Conservation (phyloP, 192 early-diverging fungal genomes). For the Coemansia sp. region DNA sequence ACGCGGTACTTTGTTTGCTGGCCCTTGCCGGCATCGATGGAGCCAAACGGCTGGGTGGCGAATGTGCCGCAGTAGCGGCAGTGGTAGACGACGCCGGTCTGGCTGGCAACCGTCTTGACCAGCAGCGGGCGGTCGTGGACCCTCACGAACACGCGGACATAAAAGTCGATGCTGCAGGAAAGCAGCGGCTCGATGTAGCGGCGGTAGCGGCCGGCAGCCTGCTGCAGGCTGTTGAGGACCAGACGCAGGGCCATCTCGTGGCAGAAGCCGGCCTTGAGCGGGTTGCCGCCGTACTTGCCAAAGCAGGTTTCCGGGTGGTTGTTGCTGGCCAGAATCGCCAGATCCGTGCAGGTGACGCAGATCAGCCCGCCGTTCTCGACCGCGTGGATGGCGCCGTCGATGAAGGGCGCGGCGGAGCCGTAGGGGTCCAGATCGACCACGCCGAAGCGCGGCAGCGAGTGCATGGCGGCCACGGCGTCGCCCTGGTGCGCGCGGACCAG, state of each 20-base stretch:
- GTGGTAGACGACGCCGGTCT: conserved; percentile 77
- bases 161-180: conserved; percentile 96
- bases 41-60: conserved; percentile 72
- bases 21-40: conserved; percentile 54
- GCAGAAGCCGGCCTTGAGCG: conserved; percentile 81
- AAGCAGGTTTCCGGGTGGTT: conserved; percentile 85
- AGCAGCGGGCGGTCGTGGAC: conserved; percentile 70
- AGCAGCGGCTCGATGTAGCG: conserved; percentile 85
- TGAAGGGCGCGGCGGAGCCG: conserved; percentile 91
- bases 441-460: conserved; percentile 68
- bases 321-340: conserved; percentile 88
- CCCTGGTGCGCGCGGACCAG: conserved; percentile 78
- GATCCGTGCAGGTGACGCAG: conserved; percentile 97
- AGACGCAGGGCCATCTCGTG: conserved; percentile 96
- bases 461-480: conserved; percentile 79
- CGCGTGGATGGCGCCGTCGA: conserved; percentile 91
- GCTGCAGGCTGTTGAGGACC: conserved; percentile 78
- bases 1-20: conserved; percentile 62
- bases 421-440: conserved; percentile 97
- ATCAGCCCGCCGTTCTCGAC: conserved; percentile 90
- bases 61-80: conserved; percentile 82
- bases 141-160: conserved; percentile 93
- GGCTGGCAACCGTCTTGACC: conserved; percentile 78
- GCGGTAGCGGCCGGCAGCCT: conserved; percentile 79
- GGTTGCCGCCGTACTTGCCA: conserved; percentile 94